A percentile compares a stretch with the other conserved stretches of the same genome.
Evolutionary conservation across 805 yeast species (phyloP).

Genomic region (Huiozyma sinensis): DNA sequence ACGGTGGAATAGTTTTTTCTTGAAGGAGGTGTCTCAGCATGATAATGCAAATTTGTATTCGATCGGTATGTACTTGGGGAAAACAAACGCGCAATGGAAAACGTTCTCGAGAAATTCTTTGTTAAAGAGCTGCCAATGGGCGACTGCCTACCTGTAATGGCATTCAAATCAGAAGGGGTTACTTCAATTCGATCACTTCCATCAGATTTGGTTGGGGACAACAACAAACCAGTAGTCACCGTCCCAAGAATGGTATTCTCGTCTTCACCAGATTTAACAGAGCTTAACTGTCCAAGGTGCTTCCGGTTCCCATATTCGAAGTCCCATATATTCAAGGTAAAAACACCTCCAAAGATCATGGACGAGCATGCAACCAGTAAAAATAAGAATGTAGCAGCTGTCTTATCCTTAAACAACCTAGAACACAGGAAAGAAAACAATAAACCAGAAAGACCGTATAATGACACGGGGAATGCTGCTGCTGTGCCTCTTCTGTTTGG

Average conservation of each 20-base stretch:
- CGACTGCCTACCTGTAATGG: background rate
- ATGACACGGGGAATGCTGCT: conserved; percentile 55
- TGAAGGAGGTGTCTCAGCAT: background rate
- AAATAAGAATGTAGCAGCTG: conserved; percentile 46
- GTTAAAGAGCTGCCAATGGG: background rate
- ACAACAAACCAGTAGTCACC: background rate
- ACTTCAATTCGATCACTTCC: background rate
- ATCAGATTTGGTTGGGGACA: background rate
- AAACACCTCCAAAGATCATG: conserved; percentile 26
- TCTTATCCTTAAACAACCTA: conserved; percentile 38
- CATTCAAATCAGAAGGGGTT: background rate
- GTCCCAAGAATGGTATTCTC: background rate
- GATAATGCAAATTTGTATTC: background rate
- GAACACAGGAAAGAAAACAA: conserved; percentile 51
- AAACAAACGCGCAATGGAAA: background rate
- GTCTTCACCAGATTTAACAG: background rate
- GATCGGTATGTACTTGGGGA: background rate
- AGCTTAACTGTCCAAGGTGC: background rate
- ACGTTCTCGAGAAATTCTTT: no score
- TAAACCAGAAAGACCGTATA: conserved; percentile 64
- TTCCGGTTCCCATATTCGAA: background rate
- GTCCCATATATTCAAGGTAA: conserved; percentile 8
- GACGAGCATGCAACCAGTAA: conserved; percentile 40
- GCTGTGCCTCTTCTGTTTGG: conserved; percentile 64
- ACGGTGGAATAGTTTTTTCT: background rate